Percentiles rank a stretch among this genome's conserved stretches.
Evolutionary conservation across 768 basidiomycete species (phyloP).

Genomic region (Leccinum truebloodii): DNA sequence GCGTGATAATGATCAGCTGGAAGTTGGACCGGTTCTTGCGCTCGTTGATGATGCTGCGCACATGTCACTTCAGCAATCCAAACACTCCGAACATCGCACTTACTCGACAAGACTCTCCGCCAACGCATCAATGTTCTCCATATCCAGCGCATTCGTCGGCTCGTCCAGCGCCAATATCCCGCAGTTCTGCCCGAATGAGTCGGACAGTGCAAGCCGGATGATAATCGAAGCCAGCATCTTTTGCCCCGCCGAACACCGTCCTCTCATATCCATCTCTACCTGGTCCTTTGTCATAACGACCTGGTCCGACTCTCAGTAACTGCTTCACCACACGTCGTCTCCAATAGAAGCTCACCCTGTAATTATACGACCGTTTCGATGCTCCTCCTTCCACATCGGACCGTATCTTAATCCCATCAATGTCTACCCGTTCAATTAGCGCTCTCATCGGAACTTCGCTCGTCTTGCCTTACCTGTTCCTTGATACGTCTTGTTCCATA

Average conservation of each 20-base stretch:
- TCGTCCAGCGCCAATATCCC: constrained; percentile 97
- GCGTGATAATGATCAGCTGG: constrained; percentile 96
- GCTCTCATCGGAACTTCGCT: constrained; percentile 2
- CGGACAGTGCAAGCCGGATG: constrained; percentile 94
- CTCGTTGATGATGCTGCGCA: constrained; percentile 87
- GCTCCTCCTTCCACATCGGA: constrained; percentile 91
- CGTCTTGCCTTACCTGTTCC: constrained; percentile 71
- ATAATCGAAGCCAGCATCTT: constrained; percentile 99
- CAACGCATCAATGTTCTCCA: constrained; percentile 93
- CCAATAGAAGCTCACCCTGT: constrained; percentile 61
- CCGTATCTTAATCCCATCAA: constrained; percentile 94
- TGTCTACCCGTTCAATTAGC: constrained; percentile 57
- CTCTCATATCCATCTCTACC: constrained; percentile 99
- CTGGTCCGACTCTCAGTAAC: constrained; percentile 41
- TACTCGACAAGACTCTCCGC: constrained; percentile 91
- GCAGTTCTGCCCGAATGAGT: constrained; percentile 97
- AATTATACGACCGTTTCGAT: constrained; percentile 95
- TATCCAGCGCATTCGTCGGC: constrained; percentile 95
- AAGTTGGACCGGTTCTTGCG: constrained; percentile 88
- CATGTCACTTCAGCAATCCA: neutral
- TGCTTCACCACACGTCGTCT: constrained; percentile 6
- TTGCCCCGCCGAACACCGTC: constrained; percentile 96
- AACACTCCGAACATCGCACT: constrained; percentile 33
- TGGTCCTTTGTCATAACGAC: constrained; percentile 99
- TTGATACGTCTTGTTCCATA: constrained; percentile 99